Base-by-base conservation (phyloP, 2,329 filamentous ascomycete genomes). In the Juglanconis sp. region DNA sequence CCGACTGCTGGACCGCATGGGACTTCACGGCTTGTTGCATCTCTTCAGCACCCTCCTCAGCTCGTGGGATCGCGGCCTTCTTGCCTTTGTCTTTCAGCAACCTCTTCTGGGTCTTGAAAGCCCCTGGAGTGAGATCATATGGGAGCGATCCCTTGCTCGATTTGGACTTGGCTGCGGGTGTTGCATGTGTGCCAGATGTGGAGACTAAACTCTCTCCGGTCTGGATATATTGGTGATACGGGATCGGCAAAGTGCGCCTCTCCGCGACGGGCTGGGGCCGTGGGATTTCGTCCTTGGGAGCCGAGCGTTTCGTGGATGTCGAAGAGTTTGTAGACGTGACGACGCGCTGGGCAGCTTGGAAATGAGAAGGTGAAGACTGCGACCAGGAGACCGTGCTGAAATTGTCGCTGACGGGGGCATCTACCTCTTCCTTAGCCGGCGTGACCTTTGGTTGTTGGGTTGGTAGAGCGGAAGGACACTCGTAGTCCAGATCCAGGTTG, bases 61-160 rank as follows among this genome's bases (percentile, higher is more conserved):
- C 64, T 57, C 77, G 70, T 40, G 76, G 75, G 24, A 77, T 4
- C 4, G 17, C 9, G 30, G 36, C 8, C 36, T 75, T 79, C 68
- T 84, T 87, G 61, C 79, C 80, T 63, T 79, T 87, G 71, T 73
- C 89, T 78, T 77, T 92, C 71, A 93, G 77, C 64, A 87, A 85
- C 73, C 87, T 92, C 73, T 90, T 90, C 67, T 90, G 87, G 61
- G 91, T 88, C 70, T 94, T 92, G 44, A 94, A 77, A 1, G 85
- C 86, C 67, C 88, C 93, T 15, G 86, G 85, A 0, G 87, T 89
- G 15, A 86, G 86, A 66, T 95, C 88, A 90, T 90, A 96, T 0
- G 80, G 79, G 40, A 81, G 52, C 13, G 64, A 61, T 9, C 64
- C 68, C 52, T 72, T 75, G 59, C 76, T 76, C 5, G 70, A 59